Base-by-base conservation (phyloP, 331 rosid species). In the Dryas integrifolia region DNA sequence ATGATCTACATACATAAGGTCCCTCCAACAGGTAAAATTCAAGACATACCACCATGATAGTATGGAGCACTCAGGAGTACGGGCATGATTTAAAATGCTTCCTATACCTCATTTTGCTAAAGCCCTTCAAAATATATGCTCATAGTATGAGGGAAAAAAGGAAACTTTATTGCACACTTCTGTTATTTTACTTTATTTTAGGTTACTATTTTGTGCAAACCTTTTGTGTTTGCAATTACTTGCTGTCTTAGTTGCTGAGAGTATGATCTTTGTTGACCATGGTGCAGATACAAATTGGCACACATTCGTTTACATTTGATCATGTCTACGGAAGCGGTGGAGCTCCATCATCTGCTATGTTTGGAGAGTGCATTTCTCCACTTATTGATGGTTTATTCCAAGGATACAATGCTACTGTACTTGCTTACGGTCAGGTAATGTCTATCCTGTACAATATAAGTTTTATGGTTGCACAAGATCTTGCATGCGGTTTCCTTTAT, bases 371-470 rank as follows among this genome's bases (percentile, higher is more conserved):
- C 76, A 52, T 90, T 77, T 83, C 87, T 69, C 92, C 94, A 43
- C 86, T 90, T 75, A 89, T 88, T 69, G 90, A 88, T 75, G 92
- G 90, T 52, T 86, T 90, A 73, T 90, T 90, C 79, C 94, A 86
- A 75, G 97, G 97, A 60, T 90, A 85, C 79, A 90, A 90, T 77
- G 94, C 88, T 58, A 90, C 97, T 74, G 97, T 90, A 65, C 97
- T 90, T 44, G 97, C 97, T 61, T 90, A 90, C 51, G 97, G 97
- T 59, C 97, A 90, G 97, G 97, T 90, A 77, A 79, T 82, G 71
- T 77, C 57, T 70, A 56, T 41, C 65, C 70, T 61, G 59, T 62
- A 52, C 44, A 26, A 21, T 71, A 70, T 58, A 26, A 30, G 26
- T 72, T 77, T 58, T 6, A 15, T 10, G 78, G 69, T 65, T 65